Base-by-base conservation (phyloP, 2,329 filamentous ascomycete genomes). In the Simplicillium sp. region DNA sequence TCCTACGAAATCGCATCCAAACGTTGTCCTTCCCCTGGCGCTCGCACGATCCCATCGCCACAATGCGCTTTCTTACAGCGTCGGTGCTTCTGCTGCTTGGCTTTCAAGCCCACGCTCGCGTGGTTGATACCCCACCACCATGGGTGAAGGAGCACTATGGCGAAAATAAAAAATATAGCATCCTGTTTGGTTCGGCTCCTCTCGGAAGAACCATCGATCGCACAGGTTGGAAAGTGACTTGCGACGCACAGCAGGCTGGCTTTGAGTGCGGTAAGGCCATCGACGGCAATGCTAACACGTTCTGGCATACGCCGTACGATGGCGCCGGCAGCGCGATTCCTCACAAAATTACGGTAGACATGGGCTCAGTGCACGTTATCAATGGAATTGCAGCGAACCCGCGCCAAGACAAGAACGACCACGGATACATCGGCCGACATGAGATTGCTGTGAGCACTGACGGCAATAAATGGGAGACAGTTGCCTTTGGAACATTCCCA, bases 311-410 rank as follows among this genome's bases (percentile, higher is more conserved):
- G 1, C 37, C 46, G 1, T 49, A 16, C 34, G 34, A 36, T 36
- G 34, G 13, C 34, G 12, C 11, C 16, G 15, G 34, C 15, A 13
- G 34, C 8, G n/a, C 34, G 15, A n/a, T 37, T 7, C 54, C 55
- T 6, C 57, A 60, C 36, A 52, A 50, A 38, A 52, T 60, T 11
- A 54, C 58, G 11, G 37, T 60, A n/a, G 56, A 59, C 32, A 48
- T 60, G 46, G 48, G 51, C 11, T 36, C 49, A 14, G 31, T 34
- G 18, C 48, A 48, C 36, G 48, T 54, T 25, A 41, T 59, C 16
- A 59, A 55, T 15, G 57, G 57, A 7, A 34, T 60, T 15, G 53
- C 55, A 2, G 55, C 54, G 32, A 48, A 51, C 17, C 56, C 56
- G 11, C 51, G 57, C 6, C 55, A 57, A 39, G 52, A 54, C 38